A percentile compares a stretch with the other conserved stretches of the same genome.
Evolutionary conservation across 23 red algal genomes (phyloP).

Genomic region (Gracilaria vermiculophylla): DNA sequence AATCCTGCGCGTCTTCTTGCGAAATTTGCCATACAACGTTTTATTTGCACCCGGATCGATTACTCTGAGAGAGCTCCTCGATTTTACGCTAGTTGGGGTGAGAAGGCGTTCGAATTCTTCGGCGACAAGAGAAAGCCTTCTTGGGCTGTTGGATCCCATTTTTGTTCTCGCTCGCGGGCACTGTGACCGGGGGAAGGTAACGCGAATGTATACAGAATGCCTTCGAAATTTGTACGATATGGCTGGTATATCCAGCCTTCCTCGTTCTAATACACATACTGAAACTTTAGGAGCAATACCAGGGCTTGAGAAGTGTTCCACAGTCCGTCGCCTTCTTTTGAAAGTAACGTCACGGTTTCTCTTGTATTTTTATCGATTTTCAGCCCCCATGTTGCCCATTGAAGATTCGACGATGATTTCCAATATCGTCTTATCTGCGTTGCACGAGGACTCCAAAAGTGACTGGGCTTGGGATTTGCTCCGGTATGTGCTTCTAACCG

Average conservation of each 20-base stretch:
- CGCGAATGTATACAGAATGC: neutral
- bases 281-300: neutral
- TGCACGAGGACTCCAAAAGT: constrained; percentile 10
- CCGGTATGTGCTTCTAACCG: constrained; percentile 9
- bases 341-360: neutral
- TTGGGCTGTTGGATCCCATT: neutral
- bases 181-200: neutral
- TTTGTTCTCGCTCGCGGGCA: neutral
- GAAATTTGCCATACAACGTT: neutral
- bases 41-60: neutral
- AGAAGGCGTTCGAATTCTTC: constrained; percentile 5
- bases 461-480: constrained; percentile 36
- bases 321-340: neutral
- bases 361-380: neutral
- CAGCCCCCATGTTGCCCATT: constrained; percentile 7
- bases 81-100: neutral
- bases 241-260: neutral
- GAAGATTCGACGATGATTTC: neutral
- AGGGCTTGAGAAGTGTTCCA: neutral
- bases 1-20: neutral
- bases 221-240: neutral
- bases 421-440: neutral
- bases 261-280: neutral
- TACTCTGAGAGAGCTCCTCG: neutral
- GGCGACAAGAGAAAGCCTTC: neutral